Evolutionary conservation across 2,329 filamentous ascomycete species (phyloP).

Genomic region (Drechslerella stenobrocha): DNA sequence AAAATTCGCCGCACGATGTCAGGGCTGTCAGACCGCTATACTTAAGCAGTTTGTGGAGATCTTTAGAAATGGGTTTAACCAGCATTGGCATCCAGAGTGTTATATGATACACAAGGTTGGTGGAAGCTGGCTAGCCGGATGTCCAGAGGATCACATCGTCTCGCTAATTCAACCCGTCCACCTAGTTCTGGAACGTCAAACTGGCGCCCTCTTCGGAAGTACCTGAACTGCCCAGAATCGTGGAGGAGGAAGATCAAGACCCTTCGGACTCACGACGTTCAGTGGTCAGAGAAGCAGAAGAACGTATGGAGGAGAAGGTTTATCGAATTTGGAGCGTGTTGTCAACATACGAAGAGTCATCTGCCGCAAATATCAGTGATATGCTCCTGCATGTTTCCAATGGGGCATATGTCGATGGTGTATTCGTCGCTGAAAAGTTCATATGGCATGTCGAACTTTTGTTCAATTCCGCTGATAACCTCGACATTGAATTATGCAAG

Average conservation of each 20-base stretch:
- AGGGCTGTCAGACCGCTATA: constrained; percentile 94
- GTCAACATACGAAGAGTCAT: constrained; percentile 95
- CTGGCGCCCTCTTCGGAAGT: constrained; percentile 64
- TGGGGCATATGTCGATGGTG: constrained; percentile 90
- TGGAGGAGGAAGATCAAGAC: constrained; percentile 54
- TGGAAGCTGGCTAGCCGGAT: constrained; percentile 35
- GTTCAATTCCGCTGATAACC: constrained; percentile 81
- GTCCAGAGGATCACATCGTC: too few species aligned
- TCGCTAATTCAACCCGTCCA: constrained; percentile 16
- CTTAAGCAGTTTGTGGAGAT: constrained; percentile 99
- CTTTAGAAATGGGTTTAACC: constrained; percentile 94
- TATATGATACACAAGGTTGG: constrained; percentile 94
- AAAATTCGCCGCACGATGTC: constrained; percentile 92
- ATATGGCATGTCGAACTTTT: constrained; percentile 94
- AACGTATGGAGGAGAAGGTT: constrained; percentile 95
- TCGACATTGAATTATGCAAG: constrained; percentile 72
- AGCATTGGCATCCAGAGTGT: constrained; percentile 99
- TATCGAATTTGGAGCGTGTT: constrained; percentile 98
- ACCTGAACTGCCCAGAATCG: constrained; percentile 58
- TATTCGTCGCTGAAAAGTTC: constrained; percentile 91
- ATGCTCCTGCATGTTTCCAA: constrained; percentile 99
- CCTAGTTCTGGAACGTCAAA: constrained; percentile 89
- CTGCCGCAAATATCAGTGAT: constrained; percentile 95
- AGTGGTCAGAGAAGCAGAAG: constrained; percentile 79
- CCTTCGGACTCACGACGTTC: constrained; percentile 71